phyloP scores from a whole-genome alignment of 352 stramenopile species.

The Phytophthora hibernalis region DNA sequence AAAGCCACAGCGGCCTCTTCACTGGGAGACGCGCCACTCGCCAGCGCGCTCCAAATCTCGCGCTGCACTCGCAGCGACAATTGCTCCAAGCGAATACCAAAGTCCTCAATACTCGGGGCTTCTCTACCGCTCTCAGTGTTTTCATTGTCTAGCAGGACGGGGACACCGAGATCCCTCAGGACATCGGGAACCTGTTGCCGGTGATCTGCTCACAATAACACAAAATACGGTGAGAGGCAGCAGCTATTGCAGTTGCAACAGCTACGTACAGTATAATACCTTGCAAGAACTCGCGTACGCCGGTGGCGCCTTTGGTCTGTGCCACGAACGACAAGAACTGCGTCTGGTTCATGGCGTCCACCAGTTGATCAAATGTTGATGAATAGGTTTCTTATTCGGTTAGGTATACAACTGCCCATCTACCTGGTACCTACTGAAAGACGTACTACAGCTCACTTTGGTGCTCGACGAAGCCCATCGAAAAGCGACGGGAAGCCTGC shows the following conservation, averaged over 20 bases:
- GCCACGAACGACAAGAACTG: constrained; percentile 44
- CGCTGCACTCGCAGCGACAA: constrained; percentile 52
- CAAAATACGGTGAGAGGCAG: background rate
- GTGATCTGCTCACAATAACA: constrained; percentile 42
- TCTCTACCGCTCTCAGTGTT: background rate
- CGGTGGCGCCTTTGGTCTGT: constrained; percentile 46
- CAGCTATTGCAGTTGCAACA: background rate
- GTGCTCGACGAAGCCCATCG: constrained; percentile 32
- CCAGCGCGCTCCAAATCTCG: constrained; percentile 67
- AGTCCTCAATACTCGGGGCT: background rate
- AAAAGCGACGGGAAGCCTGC: constrained; percentile 59
- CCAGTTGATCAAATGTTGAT: background rate
- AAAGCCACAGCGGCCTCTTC: constrained; percentile 18
- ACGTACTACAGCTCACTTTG: constrained; percentile 29
- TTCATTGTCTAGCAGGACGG: constrained; percentile 21
- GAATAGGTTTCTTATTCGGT: constrained; percentile 10
- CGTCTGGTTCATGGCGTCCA: constrained; percentile 14
- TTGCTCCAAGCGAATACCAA: constrained; percentile 55
- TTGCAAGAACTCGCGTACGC: constrained; percentile 50
- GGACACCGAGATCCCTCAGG: constrained; percentile 36
- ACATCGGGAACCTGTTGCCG: constrained; percentile 38
- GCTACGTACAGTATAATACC: constrained; percentile 40
- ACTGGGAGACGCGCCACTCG: constrained; percentile 29
- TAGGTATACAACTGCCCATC: constrained; percentile 8
- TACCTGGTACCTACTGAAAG: too few species aligned